A percentile compares a stretch with the other conserved stretches of the same genome.
Evolutionary conservation across 139 green algal genomes (phyloP).

Genomic region (Astrephomene gubernaculifera): DNA sequence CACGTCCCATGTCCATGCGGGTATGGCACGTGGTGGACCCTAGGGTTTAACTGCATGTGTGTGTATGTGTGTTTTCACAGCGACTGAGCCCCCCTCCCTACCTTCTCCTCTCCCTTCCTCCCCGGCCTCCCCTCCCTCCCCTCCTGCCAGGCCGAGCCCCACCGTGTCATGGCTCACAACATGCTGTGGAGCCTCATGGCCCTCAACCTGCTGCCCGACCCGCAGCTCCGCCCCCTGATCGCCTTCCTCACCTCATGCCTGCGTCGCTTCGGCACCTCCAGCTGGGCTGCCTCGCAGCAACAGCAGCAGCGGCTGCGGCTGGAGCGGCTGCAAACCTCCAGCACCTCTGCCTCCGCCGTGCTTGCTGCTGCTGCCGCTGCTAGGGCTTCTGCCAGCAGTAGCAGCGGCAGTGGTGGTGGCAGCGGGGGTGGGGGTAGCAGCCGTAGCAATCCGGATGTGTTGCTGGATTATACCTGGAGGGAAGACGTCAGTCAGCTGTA

Average conservation of each 20-base stretch:
- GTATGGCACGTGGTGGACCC: not conserved
- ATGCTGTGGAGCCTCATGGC: slow-evolving; percentile 5
- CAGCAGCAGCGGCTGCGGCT: not conserved
- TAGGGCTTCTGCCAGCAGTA: not conserved
- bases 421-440: not conserved
- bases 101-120: not conserved
- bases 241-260: not conserved
- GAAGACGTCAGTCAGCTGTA: not conserved
- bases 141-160: not conserved
- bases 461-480: too few relatives aligned
- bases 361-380: not conserved
- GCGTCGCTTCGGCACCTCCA: not conserved
- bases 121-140: not conserved
- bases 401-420: not conserved
- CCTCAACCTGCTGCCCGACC: not conserved
- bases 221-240: not conserved
- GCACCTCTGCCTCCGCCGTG: too few relatives aligned
- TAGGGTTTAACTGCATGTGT: not conserved
- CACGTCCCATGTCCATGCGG: not conserved
- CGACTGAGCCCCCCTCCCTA: not conserved
- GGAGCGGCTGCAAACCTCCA: not conserved
- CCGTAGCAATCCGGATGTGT: not conserved
- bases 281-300: not conserved
- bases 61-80: not conserved
- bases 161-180: slow-evolving; percentile 2